phyloP scores from a whole-genome alignment of 2,329 filamentous ascomycete species.

The Aspergillus clavatus region DNA sequence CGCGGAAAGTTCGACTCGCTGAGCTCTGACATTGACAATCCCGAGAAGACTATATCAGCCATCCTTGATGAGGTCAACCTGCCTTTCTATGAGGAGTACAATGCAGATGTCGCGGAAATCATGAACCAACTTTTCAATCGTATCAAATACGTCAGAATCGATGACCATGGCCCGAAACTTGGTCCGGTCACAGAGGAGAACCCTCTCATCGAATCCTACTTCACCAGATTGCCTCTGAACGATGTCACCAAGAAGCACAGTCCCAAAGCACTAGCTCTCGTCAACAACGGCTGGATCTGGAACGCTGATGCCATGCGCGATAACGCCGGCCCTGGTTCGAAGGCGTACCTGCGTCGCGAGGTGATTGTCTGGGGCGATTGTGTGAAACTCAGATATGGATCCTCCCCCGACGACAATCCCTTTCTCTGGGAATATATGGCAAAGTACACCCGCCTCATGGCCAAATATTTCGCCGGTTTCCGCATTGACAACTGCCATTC shows the following conservation, averaged over 20 bases:
- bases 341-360: slow-evolving; percentile 90
- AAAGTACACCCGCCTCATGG: slow-evolving; percentile 83
- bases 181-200: slow-evolving; percentile 71
- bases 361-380: slow-evolving; percentile 99
- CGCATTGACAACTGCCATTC: slow-evolving; percentile 98
- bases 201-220: slow-evolving; percentile 89
- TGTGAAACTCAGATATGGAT: slow-evolving; percentile 90
- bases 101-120: slow-evolving; percentile 74
- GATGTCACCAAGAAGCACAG: slow-evolving; percentile 71
- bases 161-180: slow-evolving; percentile 81
- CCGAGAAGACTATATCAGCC: slow-evolving; percentile 50
- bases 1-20: slow-evolving; percentile 62
- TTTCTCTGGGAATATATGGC: slow-evolving; percentile 97
- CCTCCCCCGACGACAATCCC: slow-evolving; percentile 74
- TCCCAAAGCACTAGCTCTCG: slow-evolving; percentile 71
- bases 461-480: slow-evolving; percentile 91
- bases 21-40: slow-evolving; percentile 38
- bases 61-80: slow-evolving; percentile 82
- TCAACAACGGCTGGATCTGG: slow-evolving; percentile 99
- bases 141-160: slow-evolving; percentile 90
- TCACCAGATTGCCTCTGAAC: slow-evolving; percentile 80
- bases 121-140: slow-evolving; percentile 89
- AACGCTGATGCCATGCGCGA: slow-evolving; percentile 90
- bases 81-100: slow-evolving; percentile 86
- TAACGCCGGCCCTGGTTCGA: slow-evolving; percentile 83